phyloP scores from a whole-genome alignment of 2,329 filamentous ascomycete species.

The Biscogniauxia sp. region DNA sequence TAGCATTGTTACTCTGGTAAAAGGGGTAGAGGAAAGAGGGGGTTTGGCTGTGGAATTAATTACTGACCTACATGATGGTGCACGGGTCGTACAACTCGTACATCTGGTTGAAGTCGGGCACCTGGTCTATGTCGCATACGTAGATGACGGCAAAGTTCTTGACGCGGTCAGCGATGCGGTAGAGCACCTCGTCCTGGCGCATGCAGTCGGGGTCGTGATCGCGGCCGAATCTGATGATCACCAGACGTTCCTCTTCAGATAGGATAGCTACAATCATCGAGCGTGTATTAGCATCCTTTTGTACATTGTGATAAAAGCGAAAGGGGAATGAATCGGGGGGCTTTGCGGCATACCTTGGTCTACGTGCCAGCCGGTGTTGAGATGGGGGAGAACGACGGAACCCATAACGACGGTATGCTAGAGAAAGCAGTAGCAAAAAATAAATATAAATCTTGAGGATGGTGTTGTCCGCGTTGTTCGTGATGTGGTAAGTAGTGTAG shows the following conservation, averaged over 20 bases:
- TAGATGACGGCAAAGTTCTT: conserved; percentile 95
- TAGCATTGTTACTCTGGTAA: too few species aligned
- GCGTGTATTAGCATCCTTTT: neutral
- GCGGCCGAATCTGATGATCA: conserved; percentile 90
- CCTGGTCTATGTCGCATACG: conserved; percentile 86
- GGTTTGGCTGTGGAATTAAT: too few species aligned
- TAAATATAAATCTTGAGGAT: too few species aligned
- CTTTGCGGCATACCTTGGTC: conserved; percentile 81
- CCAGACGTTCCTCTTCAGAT: conserved; percentile 82
- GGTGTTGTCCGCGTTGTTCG: too few species aligned
- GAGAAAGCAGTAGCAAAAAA: neutral
- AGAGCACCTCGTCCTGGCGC: conserved; percentile 86
- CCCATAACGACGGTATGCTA: conserved; percentile 49
- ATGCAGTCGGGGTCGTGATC: conserved; percentile 77
- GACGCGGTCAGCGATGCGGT: conserved; percentile 87
- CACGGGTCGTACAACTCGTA: conserved; percentile 89
- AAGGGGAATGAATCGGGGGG: neutral
- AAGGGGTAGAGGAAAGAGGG: too few species aligned
- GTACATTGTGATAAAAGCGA: neutral
- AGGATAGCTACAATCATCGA: conserved; percentile 29
- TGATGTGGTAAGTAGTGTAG: neutral
- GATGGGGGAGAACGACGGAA: conserved; percentile 88
- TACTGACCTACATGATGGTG: conserved; percentile 75
- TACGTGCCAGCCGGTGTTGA: conserved; percentile 93
- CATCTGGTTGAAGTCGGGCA: conserved; percentile 94